Conservation (phyloP, 257 asterid species). For the Gynochthodes officinalis region DNA sequence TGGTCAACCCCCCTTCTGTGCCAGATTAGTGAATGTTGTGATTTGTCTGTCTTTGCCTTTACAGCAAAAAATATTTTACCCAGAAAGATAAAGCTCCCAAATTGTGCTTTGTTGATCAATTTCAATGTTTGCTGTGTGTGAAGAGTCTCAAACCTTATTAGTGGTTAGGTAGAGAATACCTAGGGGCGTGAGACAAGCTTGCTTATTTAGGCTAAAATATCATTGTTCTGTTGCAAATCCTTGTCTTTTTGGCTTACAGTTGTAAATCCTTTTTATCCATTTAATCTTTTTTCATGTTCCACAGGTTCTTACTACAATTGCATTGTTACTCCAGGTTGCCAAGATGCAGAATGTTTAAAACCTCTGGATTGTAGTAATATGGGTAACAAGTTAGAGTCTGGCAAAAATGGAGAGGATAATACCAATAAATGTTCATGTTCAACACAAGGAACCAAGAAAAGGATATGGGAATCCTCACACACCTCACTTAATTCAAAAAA, state of each 20-base stretch:
- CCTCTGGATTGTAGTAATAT: conserved; percentile 15
- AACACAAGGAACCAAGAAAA: conserved; percentile 48
- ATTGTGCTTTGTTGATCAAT: background rate
- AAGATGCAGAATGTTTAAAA: conserved; percentile 23
- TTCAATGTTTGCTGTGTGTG: background rate
- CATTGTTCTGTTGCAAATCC: background rate
- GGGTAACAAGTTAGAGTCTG: conserved; percentile 27
- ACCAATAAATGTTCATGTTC: conserved; percentile 43
- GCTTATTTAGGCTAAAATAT: background rate
- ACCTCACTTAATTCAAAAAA: conserved; percentile 83
- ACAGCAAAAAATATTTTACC: background rate
- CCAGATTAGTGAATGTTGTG: background rate
- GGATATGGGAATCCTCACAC: conserved; percentile 75
- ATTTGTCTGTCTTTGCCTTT: background rate
- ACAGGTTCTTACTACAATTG: background rate
- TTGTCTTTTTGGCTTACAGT: background rate
- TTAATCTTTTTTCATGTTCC: background rate
- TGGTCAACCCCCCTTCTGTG: background rate
- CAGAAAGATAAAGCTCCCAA: background rate
- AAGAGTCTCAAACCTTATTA: background rate
- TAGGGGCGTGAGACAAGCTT: background rate
- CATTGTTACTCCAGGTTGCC: conserved; percentile 28
- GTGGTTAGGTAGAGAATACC: no score
- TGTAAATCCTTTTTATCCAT: background rate
- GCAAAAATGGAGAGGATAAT: conserved; percentile 30